Percentiles rank a stretch among this genome's conserved stretches.
These are phyloP conservation scores for Saccharomycopsis amapae DNA, from an alignment of 805 yeast genomes.

Conservation along the genomic window DNA sequence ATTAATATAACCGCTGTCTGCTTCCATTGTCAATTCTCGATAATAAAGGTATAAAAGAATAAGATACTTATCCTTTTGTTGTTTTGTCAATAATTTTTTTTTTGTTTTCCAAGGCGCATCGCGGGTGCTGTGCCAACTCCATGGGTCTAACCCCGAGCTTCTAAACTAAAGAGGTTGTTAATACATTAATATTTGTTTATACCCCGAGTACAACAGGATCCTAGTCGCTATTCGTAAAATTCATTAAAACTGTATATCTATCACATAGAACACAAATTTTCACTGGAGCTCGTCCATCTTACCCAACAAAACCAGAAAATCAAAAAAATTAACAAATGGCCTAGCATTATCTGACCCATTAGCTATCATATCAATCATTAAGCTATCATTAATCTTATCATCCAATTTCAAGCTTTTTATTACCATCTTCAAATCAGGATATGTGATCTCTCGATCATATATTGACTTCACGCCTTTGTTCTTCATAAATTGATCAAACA, in stretches of 20 bases:
- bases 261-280: not conserved
- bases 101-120: no score
- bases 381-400: conserved; percentile 13
- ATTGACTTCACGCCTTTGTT: not conserved
- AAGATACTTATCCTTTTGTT: no score
- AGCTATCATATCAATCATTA: conserved; percentile 20
- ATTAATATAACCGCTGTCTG: not conserved
- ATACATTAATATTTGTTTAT: not conserved
- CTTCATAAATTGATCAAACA: not conserved
- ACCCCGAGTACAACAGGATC: no score
- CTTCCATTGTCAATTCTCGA: no score
- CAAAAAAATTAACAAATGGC: conserved; percentile 16
- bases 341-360: conserved; percentile 14
- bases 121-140: no score
- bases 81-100: no score
- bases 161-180: no score
- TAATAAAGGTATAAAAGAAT: no score
- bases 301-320: conserved; percentile 14
- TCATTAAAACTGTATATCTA: no score
- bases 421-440: conserved; percentile 16
- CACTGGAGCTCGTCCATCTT: conserved; percentile 11
- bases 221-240: no score
- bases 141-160: no score
- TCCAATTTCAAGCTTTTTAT: conserved; percentile 10
- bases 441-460: conserved; percentile 9